A percentile compares a stretch with the other conserved stretches of the same genome.
Evolutionary conservation across 805 yeast species (phyloP).

Genomic region (Candida wancherniae): DNA sequence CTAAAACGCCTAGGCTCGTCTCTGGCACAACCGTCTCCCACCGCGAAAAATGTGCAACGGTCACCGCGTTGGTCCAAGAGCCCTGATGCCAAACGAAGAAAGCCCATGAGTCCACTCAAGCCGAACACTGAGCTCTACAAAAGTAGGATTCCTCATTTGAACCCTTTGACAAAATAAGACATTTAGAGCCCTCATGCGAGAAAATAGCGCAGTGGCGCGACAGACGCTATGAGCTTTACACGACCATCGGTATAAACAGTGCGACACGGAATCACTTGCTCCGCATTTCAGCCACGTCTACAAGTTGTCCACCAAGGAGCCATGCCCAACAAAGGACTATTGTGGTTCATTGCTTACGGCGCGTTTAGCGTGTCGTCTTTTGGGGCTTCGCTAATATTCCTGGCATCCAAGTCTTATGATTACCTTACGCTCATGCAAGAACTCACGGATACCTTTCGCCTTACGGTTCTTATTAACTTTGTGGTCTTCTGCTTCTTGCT

Average conservation of each 20-base stretch:
- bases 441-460: constrained; percentile 13
- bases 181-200: no score
- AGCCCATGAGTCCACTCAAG: constrained; percentile 8
- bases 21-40: not conserved
- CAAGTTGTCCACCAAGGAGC: no score
- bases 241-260: no score
- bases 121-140: constrained; percentile 3
- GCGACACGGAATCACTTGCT: no score
- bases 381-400: constrained; percentile 7
- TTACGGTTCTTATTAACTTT: constrained; percentile 16
- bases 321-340: constrained; percentile 5
- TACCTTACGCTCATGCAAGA: constrained; percentile 14
- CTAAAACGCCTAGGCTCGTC: not conserved
- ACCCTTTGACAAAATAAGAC: constrained; percentile 3
- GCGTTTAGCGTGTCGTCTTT: constrained; percentile 12
- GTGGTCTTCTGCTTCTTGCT: constrained; percentile 15
- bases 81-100: constrained; percentile 8
- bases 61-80: constrained; percentile 2
- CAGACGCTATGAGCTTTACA: no score
- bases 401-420: constrained; percentile 13
- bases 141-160: constrained; percentile 14
- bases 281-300: no score
- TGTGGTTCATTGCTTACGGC: constrained; percentile 10
- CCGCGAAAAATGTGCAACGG: constrained; percentile 1
- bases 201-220: no score